A percentile compares a stretch with the other conserved stretches of the same genome.
Evolutionary conservation across 768 basidiomycete species (phyloP).

Genomic region (Tylopilus sp.): DNA sequence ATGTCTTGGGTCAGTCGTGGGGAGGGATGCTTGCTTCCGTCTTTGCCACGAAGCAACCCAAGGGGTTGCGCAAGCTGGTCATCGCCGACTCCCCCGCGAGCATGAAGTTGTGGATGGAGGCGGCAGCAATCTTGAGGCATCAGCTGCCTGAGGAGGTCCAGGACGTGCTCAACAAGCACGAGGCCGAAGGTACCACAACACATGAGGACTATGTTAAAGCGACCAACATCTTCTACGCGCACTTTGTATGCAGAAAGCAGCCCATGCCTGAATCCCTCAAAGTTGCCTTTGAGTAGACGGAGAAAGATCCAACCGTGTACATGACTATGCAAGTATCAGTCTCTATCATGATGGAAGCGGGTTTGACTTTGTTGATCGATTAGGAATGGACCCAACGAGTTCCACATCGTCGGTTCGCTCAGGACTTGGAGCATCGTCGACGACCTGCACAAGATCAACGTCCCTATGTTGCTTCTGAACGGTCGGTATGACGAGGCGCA

Average conservation of each 20-base stretch:
- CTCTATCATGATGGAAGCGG: background rate
- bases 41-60: constrained; percentile 36
- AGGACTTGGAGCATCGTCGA: constrained; percentile 35
- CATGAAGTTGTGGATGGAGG: constrained; percentile 41
- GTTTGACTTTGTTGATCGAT: background rate
- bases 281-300: constrained; percentile 31
- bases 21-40: constrained; percentile 44
- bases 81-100: constrained; percentile 45
- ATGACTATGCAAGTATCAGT: constrained; percentile 39
- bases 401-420: constrained; percentile 32
- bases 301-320: constrained; percentile 47
- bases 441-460: constrained; percentile 31
- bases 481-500: constrained; percentile 37
- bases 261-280: constrained; percentile 43
- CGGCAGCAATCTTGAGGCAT: constrained; percentile 27
- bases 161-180: constrained; percentile 41
- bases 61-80: constrained; percentile 45
- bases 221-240: constrained; percentile 38
- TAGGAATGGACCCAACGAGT: constrained; percentile 42
- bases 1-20: constrained; percentile 41
- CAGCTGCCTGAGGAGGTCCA: constrained; percentile 40
- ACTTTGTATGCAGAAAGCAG: constrained; percentile 41
- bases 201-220: constrained; percentile 44
- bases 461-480: constrained; percentile 34
- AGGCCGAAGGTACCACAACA: constrained; percentile 41